Evolutionary conservation across 495 filamentous ascomycete species (phyloP).

Genomic region (Melanomma pulvis-pyrius): DNA sequence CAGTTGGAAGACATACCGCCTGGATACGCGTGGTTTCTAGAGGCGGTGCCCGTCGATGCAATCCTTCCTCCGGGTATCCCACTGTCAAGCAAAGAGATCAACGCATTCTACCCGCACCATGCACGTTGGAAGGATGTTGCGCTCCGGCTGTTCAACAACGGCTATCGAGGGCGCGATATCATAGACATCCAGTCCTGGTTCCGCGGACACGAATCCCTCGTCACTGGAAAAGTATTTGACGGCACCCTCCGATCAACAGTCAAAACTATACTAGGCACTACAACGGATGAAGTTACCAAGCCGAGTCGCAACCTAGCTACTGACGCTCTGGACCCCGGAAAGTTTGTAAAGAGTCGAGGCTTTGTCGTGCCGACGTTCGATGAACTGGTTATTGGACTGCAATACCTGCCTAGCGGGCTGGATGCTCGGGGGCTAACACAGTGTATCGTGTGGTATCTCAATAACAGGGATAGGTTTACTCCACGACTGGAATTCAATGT

Average conservation of each 20-base stretch:
- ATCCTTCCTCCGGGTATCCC: slow-evolving; percentile 13
- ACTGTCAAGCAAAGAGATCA: slow-evolving; percentile 16
- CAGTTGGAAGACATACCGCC: background rate
- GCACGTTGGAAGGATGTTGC: slow-evolving; percentile 1
- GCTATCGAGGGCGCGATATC: background rate
- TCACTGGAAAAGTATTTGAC: too few relatives aligned
- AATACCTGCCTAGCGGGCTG: slow-evolving; percentile 8
- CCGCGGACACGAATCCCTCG: too few relatives aligned
- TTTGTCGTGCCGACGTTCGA: slow-evolving; percentile 12
- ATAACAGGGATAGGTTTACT: slow-evolving; percentile 2
- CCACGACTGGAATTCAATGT: slow-evolving; percentile 21
- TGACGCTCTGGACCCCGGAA: background rate
- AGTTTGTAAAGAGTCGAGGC: too few relatives aligned
- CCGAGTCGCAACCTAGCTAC: background rate
- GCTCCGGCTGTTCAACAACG: slow-evolving; percentile 5
- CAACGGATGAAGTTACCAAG: too few relatives aligned
- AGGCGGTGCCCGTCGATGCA: slow-evolving; percentile 8
- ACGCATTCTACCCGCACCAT: slow-evolving; percentile 17
- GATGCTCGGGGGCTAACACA: slow-evolving; percentile 16
- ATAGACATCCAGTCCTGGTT: background rate
- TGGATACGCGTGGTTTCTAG: slow-evolving; percentile 11
- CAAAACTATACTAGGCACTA: too few relatives aligned
- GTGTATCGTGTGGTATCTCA: slow-evolving; percentile 14
- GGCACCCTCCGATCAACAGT: too few relatives aligned
- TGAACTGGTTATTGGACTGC: slow-evolving; percentile 4